Base-by-base conservation (phyloP, 2,329 filamentous ascomycete genomes). In the Periglandula ipomoeae region DNA sequence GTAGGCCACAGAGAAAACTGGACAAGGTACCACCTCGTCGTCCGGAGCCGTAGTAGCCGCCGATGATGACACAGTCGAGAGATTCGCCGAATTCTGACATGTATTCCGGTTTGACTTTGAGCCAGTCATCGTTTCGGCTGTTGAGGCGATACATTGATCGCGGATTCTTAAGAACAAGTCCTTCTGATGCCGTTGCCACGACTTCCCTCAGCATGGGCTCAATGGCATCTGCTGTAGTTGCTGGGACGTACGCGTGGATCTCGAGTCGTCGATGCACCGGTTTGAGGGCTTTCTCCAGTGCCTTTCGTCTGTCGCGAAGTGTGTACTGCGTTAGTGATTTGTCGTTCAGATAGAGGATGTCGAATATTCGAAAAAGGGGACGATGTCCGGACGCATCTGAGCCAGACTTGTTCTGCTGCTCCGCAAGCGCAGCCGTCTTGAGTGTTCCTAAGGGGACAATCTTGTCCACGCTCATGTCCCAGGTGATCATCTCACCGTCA, bases 61-160 rank as follows among this genome's bases (percentile, higher is more conserved):
- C 93, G 47, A 98, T 81, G 15, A 98, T 75, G 13, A 96, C 71
- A 55, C 89, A 89, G 62, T 98, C 93, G 3, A 98, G 79, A 0
- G 85, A 88, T 66, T 97, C 91, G 52, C 93, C 93, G 63, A 93
- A 95, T 53, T 95, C 91, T 2, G 84, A 84, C 90, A 97, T 96
- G 65, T 98, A 98, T 55, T 98, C 93, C 1, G 93, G 93, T 60
- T 98, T 98, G 8, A 98, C 90, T 64, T 98, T 98, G 69, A 96
- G 85, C 93, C 93, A 98, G 65, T 95, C 88, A 58, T 95, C 87
- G 59, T 94, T 93, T 43, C 93, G 85, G 56, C 88, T 87, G 60
- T 95, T 95, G 9, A 97, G 75, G 6, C 81, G 78, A 63, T 98
- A 98, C 59, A 81, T 77, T 0, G 90, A 95, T 5, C 85, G 77